phyloP scores from a whole-genome alignment of 768 basidiomycete genomes.

The Stropharia rugosoannulata region DNA sequence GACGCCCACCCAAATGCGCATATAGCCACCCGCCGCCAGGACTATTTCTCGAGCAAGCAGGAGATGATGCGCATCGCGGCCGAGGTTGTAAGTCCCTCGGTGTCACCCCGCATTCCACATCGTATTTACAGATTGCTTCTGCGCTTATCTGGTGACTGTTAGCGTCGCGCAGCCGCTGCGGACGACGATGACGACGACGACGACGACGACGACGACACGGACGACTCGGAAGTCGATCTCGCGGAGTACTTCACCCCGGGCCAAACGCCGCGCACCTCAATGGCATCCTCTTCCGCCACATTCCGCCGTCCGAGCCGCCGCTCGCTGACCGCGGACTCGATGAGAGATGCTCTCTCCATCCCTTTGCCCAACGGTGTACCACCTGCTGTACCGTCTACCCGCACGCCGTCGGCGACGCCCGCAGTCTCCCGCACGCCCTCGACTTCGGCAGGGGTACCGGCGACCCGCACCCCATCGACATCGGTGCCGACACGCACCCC shows the following conservation, averaged over 20 bases:
- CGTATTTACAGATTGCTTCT: neutral
- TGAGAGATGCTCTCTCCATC: constrained; percentile 7
- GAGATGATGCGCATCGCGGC: constrained; percentile 51
- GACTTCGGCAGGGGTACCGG: neutral
- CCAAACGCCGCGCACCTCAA: constrained; percentile 51
- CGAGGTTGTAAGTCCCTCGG: constrained; percentile 3
- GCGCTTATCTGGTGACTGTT: neutral
- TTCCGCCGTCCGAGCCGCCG: constrained; percentile 26
- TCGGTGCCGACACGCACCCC: too few species aligned
- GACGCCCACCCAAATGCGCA: constrained; percentile 3
- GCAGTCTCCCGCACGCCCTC: constrained; percentile 18
- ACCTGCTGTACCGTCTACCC: constrained; percentile 24
- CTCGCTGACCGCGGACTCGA: constrained; percentile 17
- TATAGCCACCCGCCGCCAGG: constrained; percentile 20
- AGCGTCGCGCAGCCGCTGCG: constrained; percentile 8
- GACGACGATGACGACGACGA: constrained; percentile 10
- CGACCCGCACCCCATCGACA: too few species aligned
- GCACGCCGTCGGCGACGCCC: constrained; percentile 9
- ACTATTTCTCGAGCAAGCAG: constrained; percentile 51
- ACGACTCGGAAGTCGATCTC: constrained; percentile 32
- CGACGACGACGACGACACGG: constrained; percentile 14
- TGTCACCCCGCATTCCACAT: constrained; percentile 12
- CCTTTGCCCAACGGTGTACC: neutral
- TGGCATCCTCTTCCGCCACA: constrained; percentile 31
- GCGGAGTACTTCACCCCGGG: constrained; percentile 66